Evolutionary conservation across 2,329 filamentous ascomycete species (phyloP).

Genomic region (Neonectria punicea): DNA sequence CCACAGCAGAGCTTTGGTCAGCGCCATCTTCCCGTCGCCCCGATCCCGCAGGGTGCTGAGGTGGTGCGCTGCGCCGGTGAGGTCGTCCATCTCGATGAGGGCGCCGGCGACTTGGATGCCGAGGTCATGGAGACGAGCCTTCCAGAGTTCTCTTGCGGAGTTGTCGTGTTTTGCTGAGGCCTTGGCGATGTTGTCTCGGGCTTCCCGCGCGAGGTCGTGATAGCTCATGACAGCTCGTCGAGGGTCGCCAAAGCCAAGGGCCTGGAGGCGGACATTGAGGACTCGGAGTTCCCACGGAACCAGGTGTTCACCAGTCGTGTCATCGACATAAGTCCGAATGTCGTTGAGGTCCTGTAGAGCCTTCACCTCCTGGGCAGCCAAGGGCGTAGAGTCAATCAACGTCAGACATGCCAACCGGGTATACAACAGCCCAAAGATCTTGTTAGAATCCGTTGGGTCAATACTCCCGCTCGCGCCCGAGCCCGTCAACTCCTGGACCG

Average conservation of each 20-base stretch:
- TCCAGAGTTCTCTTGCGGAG: constrained; percentile 74
- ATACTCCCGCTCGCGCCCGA: constrained; percentile 55
- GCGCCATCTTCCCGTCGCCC: constrained; percentile 53
- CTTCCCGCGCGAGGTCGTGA: constrained; percentile 87
- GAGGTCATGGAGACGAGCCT: constrained; percentile 76
- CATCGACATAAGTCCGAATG: constrained; percentile 64
- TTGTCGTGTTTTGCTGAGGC: constrained; percentile 58
- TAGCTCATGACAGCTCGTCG: constrained; percentile 88
- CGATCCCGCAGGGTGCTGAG: constrained; percentile 66
- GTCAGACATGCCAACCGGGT: constrained; percentile 84
- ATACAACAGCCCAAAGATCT: constrained; percentile 83
- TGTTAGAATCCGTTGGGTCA: constrained; percentile 66
- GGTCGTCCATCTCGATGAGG: constrained; percentile 86
- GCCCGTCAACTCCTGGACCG: constrained; percentile 69
- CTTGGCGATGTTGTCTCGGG: constrained; percentile 67
- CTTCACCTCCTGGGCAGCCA: constrained; percentile 75
- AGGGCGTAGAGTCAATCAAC: constrained; percentile 76
- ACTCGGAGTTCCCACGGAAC: constrained; percentile 90
- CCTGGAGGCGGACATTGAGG: constrained; percentile 84
- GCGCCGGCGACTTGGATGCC: constrained; percentile 74
- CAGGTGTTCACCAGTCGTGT: constrained; percentile 67
- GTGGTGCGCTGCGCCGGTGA: constrained; percentile 81
- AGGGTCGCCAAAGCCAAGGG: constrained; percentile 85
- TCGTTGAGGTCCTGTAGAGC: constrained; percentile 71
- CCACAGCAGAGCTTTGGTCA: constrained; percentile 74